Percentiles rank a stretch among this genome's conserved stretches.
Evolutionary conservation across 768 basidiomycete species (phyloP).

Genomic region (Nevesoporus exiguus): DNA sequence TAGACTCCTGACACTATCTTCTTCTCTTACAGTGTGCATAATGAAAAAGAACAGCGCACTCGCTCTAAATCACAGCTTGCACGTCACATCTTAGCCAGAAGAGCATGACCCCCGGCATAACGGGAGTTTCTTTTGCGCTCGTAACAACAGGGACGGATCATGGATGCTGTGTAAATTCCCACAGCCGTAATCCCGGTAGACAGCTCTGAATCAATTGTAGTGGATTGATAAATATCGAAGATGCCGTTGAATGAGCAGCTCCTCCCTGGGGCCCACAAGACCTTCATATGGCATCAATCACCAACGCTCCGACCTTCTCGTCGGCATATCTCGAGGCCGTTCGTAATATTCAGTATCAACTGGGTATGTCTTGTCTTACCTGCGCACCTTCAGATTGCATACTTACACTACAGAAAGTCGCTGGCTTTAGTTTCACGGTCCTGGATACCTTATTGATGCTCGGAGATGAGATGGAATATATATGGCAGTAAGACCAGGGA

Average conservation of each 20-base stretch:
- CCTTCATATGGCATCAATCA: constrained; percentile 3
- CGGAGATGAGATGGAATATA: constrained; percentile 23
- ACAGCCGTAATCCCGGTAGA: neutral
- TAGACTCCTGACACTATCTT: too few relatives aligned
- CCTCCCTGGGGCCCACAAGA: neutral
- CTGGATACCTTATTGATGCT: constrained; percentile 29
- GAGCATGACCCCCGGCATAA: too few relatives aligned
- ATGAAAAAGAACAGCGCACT: too few relatives aligned
- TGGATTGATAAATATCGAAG: neutral
- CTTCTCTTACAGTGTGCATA: too few relatives aligned
- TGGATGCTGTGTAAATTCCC: neutral
- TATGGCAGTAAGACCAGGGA: constrained; percentile 32
- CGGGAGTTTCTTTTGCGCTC: too few relatives aligned
- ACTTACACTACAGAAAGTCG: constrained; percentile 16
- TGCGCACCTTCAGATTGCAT: neutral
- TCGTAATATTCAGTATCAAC: constrained; percentile 7
- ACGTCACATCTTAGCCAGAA: too few relatives aligned
- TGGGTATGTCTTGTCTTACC: neutral
- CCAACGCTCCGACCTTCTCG: neutral
- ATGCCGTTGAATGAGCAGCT: neutral
- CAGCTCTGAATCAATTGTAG: neutral
- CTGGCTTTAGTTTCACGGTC: constrained; percentile 23
- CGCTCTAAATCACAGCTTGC: too few relatives aligned
- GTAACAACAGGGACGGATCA: neutral
- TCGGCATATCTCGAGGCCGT: constrained; percentile 3